Evolutionary conservation across 805 yeast species (phyloP).

Genomic region (Suhomyces prunicola): DNA sequence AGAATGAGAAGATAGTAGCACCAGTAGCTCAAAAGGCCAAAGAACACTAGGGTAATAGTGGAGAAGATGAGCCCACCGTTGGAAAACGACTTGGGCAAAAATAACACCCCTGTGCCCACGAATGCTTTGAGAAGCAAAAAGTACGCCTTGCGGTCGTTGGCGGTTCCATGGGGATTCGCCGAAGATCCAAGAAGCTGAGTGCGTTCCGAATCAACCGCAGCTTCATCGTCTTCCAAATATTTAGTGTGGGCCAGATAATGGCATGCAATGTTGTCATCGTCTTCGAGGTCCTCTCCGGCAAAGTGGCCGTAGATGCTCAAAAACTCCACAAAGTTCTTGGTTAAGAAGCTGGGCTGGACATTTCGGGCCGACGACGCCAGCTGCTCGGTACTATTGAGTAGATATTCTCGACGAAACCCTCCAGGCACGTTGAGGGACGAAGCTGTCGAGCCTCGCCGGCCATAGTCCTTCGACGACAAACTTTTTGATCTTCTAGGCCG

Average conservation of each 20-base stretch:
- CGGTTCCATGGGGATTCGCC: conserved; percentile 52
- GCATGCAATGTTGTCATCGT: conserved; percentile 56
- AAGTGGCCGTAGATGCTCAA: conserved; percentile 79
- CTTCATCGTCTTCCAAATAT: conserved; percentile 1
- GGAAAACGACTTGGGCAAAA: conserved; percentile 64
- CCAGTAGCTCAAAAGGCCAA: conserved; percentile 73
- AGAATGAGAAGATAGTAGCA: conserved; percentile 66
- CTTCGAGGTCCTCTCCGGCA: conserved; percentile 80
- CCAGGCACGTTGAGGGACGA: conserved; percentile 75
- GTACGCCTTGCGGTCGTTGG: conserved; percentile 70
- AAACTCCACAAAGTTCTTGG: conserved; percentile 74
- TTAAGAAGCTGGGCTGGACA: conserved; percentile 46
- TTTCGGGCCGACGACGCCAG: conserved; percentile 13
- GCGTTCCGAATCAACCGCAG: not conserved
- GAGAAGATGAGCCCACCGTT: conserved; percentile 73
- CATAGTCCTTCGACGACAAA: conserved; percentile 22
- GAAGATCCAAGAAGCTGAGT: not conserved
- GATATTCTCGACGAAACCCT: conserved; percentile 73
- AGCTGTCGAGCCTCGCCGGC: conserved; percentile 60
- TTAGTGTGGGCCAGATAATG: conserved; percentile 30
- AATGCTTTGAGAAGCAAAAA: conserved; percentile 69
- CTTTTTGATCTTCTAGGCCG: conserved; percentile 14
- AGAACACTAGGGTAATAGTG: conserved; percentile 47
- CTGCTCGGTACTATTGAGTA: conserved; percentile 28
- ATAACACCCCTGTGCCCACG: conserved; percentile 73